phyloP scores from a whole-genome alignment of 352 stramenopile genomes.

The Globisporangium nodosum region DNA sequence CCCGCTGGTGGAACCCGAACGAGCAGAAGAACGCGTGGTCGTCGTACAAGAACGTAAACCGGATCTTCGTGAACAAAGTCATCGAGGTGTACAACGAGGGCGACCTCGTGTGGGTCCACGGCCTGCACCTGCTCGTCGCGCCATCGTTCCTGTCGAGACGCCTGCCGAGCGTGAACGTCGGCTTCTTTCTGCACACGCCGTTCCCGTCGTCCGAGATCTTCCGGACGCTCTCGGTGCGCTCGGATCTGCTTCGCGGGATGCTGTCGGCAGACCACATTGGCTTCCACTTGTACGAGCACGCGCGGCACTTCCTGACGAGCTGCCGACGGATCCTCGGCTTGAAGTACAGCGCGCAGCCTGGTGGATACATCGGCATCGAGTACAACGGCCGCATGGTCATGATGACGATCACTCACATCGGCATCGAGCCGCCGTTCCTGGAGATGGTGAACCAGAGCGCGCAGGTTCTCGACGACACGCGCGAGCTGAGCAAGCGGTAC shows the following conservation, averaged over 20 bases:
- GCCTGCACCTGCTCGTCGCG: constrained; percentile 97
- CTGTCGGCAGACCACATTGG: constrained; percentile 97
- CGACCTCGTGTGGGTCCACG: constrained; percentile 96
- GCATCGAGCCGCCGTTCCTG: constrained; percentile 92
- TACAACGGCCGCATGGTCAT: constrained; percentile 96
- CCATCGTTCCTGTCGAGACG: constrained; percentile 94
- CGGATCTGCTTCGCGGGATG: constrained; percentile 95
- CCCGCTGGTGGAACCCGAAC: constrained; percentile 79
- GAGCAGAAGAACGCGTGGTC: constrained; percentile 88
- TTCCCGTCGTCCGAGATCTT: constrained; percentile 99
- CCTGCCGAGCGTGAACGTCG: constrained; percentile 93
- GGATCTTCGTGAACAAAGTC: constrained; percentile 94
- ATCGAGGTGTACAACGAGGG: constrained; percentile 90
- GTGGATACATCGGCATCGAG: constrained; percentile 92
- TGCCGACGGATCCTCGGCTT: constrained; percentile 87
- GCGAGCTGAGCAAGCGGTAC: constrained; percentile 41
- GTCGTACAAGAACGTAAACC: constrained; percentile 96
- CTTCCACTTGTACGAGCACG: constrained; percentile 98
- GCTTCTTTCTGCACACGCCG: constrained; percentile 98
- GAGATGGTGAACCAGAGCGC: constrained; percentile 50
- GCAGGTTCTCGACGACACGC: constrained; percentile 45
- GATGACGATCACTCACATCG: constrained; percentile 97
- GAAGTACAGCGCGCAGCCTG: constrained; percentile 89
- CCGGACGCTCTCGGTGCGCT: constrained; percentile 94
- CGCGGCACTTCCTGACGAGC: constrained; percentile 96